Conservation (phyloP, 2,329 filamentous ascomycete species). For the Verticillium tricorpus region DNA sequence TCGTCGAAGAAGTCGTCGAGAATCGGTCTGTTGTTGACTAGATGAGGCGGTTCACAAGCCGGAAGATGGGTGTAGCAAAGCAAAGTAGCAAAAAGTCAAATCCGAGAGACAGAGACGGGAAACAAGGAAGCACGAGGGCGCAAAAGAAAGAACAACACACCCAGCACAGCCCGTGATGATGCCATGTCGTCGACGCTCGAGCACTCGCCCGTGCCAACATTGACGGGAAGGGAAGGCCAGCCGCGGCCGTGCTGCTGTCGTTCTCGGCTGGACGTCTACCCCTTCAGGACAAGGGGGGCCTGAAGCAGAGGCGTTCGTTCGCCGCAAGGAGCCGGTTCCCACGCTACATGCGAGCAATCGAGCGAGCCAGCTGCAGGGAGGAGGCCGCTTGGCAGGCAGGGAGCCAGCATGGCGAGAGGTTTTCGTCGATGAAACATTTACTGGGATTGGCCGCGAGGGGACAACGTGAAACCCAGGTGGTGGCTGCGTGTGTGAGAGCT, state of each 20-base stretch:
- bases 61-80: neutral
- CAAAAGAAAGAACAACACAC: neutral
- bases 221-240: neutral
- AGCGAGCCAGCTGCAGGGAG: neutral
- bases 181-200: neutral
- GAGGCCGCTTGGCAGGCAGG: neutral
- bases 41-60: neutral
- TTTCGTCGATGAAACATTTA: neutral
- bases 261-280: neutral
- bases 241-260: neutral
- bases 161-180: neutral
- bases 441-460: neutral
- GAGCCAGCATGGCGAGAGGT: neutral
- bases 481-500: neutral
- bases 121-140: neutral
- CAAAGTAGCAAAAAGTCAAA: neutral
- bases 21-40: neutral
- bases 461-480: neutral
- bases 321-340: neutral
- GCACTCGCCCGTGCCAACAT: neutral
- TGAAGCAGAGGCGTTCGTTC: neutral
- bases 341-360: neutral
- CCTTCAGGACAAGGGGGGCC: neutral
- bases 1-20: slow-evolving; percentile 7
- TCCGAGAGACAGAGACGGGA: neutral